Percentiles rank a stretch among this genome's conserved stretches.
Conservation (phyloP, 192 early-diverging fungal genomes). For the Pilaira anomala region DNA sequence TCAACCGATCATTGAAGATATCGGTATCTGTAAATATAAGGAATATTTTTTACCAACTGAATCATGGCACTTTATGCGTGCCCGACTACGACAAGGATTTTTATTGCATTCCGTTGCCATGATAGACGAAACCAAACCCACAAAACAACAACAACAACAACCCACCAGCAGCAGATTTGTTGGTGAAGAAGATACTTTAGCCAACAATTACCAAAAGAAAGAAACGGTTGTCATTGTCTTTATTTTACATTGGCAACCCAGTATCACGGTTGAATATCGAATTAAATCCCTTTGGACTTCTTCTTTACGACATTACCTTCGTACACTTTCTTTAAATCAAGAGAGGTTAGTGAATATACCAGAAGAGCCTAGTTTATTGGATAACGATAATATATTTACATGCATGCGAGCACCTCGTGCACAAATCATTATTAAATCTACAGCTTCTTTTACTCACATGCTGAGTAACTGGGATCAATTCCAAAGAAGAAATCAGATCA, state of each 20-base stretch:
- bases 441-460: conserved; percentile 43
- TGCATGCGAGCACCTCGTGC: conserved; percentile 44
- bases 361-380: not conserved
- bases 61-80: conserved; percentile 57
- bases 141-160: not conserved
- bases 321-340: not conserved
- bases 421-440: conserved; percentile 49
- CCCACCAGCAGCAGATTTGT: too few relatives aligned
- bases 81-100: conserved; percentile 71
- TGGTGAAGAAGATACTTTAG: not conserved
- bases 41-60: conserved; percentile 64
- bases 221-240: conserved; percentile 64
- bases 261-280: conserved; percentile 72
- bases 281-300: conserved; percentile 48
- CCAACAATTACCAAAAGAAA: conserved; percentile 8
- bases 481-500: conserved; percentile 41
- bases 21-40: conserved; percentile 54
- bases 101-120: conserved; percentile 54
- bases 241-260: conserved; percentile 69
- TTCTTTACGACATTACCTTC: conserved; percentile 1
- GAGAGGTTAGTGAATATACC: not conserved
- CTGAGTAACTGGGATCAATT: conserved; percentile 35
- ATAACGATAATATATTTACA: conserved; percentile 20
- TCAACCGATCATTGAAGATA: conserved; percentile 58
- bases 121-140: conserved; percentile 36